Evolutionary conservation across 139 green algal genomes (phyloP), one percentile per base, ranked within the genome.

Genomic region (Pseudopediastrum boryanum): DNA sequence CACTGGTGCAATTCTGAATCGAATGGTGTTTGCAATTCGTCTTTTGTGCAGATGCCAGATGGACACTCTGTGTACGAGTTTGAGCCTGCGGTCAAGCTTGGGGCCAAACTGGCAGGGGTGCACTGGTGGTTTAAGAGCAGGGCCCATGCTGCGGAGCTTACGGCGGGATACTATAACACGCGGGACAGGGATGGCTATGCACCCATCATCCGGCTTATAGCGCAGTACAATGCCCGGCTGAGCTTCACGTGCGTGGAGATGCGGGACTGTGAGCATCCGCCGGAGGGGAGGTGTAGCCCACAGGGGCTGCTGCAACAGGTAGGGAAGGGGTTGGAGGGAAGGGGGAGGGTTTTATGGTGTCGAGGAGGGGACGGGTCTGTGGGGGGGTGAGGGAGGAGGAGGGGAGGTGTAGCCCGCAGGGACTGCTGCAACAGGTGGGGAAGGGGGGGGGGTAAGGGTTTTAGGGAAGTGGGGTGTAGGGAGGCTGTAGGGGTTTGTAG

Each of bases 221-320:
- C 74, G 19, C 36, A 74, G 74, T 66, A 67, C 62, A 74, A 91
- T n/a, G 91, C 89, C 0, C 82, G 84, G 7, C 83, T 97, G 41
- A 94, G 88, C 83, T 99, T 99, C 89, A 99, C 97, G 31, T 99
- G 96, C 79, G 94, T 98, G 31, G 97, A 99, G 89, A 99, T 99
- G 97, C 87, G 94, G 21, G 97, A 99, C 88, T 95, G 90, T 72
- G 97, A 99, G 88, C 96, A 99, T 80, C 94, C 96, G 16, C 85
- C 87, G 4, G 93, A 98, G 77, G 93, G 89, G 1, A 80, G 85
- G 36, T 99, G 96, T 86, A 92, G 87, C 69, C 96, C 96, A 46
- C 91, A 99, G 85, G 89, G 88, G 12, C 87, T 98, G 71, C 76
- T 96, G 69, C 81, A 89, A 72, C 90, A 96, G 84, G 77, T 89